A percentile compares a stretch with the other conserved stretches of the same genome.
Evolutionary conservation across 2,329 filamentous ascomycete species (phyloP).

Genomic region (Chalara sp.): DNA sequence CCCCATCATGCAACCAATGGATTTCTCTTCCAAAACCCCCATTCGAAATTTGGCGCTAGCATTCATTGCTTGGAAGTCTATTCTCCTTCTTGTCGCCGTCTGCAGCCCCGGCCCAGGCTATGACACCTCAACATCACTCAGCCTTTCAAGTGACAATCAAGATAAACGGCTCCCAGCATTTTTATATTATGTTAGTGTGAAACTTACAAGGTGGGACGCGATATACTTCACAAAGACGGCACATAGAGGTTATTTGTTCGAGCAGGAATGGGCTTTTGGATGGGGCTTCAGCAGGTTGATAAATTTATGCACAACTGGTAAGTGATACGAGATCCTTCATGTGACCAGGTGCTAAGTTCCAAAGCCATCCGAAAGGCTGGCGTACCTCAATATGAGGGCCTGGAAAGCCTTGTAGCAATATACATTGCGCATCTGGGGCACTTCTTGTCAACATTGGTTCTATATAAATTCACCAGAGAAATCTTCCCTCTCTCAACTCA

Average conservation of each 20-base stretch:
- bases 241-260: constrained; percentile 59
- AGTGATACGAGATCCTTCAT: neutral
- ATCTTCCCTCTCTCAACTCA: constrained; percentile 40
- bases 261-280: constrained; percentile 85
- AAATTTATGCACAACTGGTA: constrained; percentile 11
- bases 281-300: constrained; percentile 41
- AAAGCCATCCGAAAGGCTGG: constrained; percentile 23
- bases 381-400: constrained; percentile 24
- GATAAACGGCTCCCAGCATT: constrained; percentile 15
- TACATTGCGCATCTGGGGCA: constrained; percentile 68
- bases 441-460: constrained; percentile 63
- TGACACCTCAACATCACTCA: constrained; percentile 65
- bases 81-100: constrained; percentile 57
- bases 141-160: constrained; percentile 29
- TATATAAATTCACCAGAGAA: constrained; percentile 59
- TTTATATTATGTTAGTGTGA: constrained; percentile 23
- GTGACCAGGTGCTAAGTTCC: neutral
- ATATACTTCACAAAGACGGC: constrained; percentile 66
- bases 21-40: constrained; percentile 13
- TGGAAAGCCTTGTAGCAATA: constrained; percentile 51
- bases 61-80: constrained; percentile 58
- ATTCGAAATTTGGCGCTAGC: constrained; percentile 18
- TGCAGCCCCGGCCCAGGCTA: constrained; percentile 54
- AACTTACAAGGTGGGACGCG: constrained; percentile 73
- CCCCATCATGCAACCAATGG: neutral